These are phyloP conservation scores for Thermomucor indicae-seudaticae DNA, from an alignment of 371 early-diverging fungal genomes.

Conservation along the genomic window DNA sequence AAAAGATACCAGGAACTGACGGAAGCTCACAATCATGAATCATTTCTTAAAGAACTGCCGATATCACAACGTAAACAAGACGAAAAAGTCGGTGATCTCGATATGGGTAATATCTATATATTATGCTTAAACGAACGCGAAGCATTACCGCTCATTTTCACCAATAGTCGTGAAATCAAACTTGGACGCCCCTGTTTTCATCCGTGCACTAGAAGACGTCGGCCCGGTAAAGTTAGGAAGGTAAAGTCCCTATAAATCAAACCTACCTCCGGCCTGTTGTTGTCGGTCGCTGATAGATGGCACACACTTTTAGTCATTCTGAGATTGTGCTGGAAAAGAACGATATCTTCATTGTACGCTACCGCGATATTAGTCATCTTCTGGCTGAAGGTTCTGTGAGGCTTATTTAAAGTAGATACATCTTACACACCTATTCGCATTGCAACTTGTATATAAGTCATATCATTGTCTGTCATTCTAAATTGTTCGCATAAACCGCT, in stretches of 20 bases:
- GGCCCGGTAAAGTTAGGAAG: slow-evolving; percentile 53
- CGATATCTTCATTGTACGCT: slow-evolving; percentile 24
- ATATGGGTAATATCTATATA: slow-evolving; percentile 23
- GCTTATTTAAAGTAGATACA: slow-evolving; percentile 14
- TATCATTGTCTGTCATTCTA: no score
- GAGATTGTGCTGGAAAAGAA: slow-evolving; percentile 11
- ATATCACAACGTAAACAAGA: slow-evolving; percentile 55
- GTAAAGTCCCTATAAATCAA: background rate
- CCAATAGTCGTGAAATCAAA: slow-evolving; percentile 61
- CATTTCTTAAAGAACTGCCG: slow-evolving; percentile 52
- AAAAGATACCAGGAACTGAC: slow-evolving; percentile 34
- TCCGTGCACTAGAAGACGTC: slow-evolving; percentile 50
- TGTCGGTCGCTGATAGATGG: background rate
- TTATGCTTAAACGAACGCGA: background rate
- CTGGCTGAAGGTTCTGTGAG: slow-evolving; percentile 13
- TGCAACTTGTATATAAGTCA: no score
- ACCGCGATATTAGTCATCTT: slow-evolving; percentile 14
- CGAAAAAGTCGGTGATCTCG: slow-evolving; percentile 25
- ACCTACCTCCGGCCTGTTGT: background rate
- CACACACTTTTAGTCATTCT: slow-evolving; percentile 3
- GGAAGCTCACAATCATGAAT: slow-evolving; percentile 43
- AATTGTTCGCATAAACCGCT: no score
- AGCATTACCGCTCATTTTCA: background rate
- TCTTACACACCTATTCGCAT: background rate
- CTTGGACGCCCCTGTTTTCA: slow-evolving; percentile 72